phyloP scores from a whole-genome alignment of 306 rosid species.

The Chamaecrista fasciculata region DNA sequence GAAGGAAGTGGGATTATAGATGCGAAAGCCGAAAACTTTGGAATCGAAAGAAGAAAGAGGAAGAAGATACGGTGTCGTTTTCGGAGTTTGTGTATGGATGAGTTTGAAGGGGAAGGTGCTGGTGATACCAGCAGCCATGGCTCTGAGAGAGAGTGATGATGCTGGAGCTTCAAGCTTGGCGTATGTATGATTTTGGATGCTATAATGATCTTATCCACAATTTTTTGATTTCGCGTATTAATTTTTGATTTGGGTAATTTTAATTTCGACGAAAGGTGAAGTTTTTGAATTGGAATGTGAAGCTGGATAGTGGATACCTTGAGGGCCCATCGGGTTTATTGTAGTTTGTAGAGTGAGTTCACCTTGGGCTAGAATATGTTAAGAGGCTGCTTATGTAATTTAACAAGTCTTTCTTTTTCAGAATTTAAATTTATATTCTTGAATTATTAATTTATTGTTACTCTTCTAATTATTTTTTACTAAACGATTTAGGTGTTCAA shows the following conservation, averaged over 20 bases:
- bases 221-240: too few relatives aligned
- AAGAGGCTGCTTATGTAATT: too few relatives aligned
- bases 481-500: too few relatives aligned
- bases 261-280: not conserved
- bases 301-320: too few relatives aligned
- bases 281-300: not conserved
- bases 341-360: too few relatives aligned
- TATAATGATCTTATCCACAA: conserved; percentile 39
- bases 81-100: conserved; percentile 27
- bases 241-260: not conserved
- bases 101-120: conserved; percentile 51
- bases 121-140: conserved; percentile 85
- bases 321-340: not conserved
- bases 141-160: not conserved
- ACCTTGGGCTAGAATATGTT: too few relatives aligned
- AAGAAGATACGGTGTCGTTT: conserved; percentile 27
- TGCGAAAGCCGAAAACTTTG: conserved; percentile 54
- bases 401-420: too few relatives aligned
- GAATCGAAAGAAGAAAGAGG: conserved; percentile 43
- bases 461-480: too few relatives aligned
- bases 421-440: too few relatives aligned
- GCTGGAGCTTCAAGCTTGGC: conserved; percentile 16
- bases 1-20: conserved; percentile 33
- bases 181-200: not conserved
- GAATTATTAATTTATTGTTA: too few relatives aligned